Conservation (phyloP, 257 asterid species). For the Jacaranda copaia region DNA sequence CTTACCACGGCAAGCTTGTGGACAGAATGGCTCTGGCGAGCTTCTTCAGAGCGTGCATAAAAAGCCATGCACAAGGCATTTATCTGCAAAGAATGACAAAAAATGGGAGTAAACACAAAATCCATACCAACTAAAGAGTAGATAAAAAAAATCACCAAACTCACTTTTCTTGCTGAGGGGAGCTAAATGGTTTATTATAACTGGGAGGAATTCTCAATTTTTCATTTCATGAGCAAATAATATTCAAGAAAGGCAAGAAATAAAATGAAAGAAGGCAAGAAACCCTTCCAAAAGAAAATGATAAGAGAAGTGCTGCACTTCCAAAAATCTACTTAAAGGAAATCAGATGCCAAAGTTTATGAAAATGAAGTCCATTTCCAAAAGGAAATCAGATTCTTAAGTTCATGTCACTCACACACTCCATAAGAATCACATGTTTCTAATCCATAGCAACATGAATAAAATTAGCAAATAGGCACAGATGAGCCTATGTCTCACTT, state of each 20-base stretch:
- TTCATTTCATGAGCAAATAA: constrained; percentile 9
- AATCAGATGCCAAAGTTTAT: constrained; percentile 27
- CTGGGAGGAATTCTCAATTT: neutral
- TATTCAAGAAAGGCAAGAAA: constrained; percentile 11
- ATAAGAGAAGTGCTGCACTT: neutral
- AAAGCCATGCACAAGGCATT: constrained; percentile 99
- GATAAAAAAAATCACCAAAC: constrained; percentile 5
- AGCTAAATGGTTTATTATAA: neutral
- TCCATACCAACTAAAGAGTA: constrained; percentile 24
- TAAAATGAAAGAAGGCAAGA: no score
- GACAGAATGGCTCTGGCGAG: constrained; percentile 93
- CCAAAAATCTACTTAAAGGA: constrained; percentile 7
- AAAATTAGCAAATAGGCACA: neutral
- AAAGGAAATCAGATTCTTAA: no score
- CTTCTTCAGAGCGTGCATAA: constrained; percentile 97
- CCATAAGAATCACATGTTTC: no score
- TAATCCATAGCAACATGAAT: neutral
- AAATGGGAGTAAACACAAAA: constrained; percentile 4
- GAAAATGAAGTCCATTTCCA: constrained; percentile 3
- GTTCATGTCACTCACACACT: no score
- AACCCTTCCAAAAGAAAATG: neutral
- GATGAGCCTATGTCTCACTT: constrained; percentile 10
- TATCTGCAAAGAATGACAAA: constrained; percentile 59
- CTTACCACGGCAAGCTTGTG: constrained; percentile 97
- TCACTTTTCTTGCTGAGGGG: neutral